phyloP scores from a whole-genome alignment of 306 rosid species.

The Luffa aegyptiaca region DNA sequence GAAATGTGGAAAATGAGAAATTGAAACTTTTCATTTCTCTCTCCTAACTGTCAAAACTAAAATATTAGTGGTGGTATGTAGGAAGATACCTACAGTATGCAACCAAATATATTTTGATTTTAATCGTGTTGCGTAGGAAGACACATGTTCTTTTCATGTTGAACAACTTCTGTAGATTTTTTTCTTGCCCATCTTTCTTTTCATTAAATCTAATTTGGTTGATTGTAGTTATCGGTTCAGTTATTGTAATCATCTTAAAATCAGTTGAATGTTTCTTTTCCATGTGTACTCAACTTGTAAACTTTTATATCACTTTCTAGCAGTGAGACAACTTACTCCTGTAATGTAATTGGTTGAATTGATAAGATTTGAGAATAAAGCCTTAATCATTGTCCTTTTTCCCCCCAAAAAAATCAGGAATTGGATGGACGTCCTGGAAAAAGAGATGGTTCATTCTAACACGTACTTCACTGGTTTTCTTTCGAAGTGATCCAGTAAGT shows the following conservation, averaged over 20 bases:
- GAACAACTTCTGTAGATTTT: not conserved
- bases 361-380: not conserved
- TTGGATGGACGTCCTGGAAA: conserved; percentile 99
- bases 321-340: not conserved
- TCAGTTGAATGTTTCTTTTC: too few species aligned
- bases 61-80: too few species aligned
- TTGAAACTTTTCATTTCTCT: too few species aligned
- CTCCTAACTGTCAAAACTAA: too few species aligned
- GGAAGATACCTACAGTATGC: too few species aligned
- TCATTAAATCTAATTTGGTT: not conserved
- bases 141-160: not conserved
- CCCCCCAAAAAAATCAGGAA: conserved; percentile 28
- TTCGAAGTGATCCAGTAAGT: conserved; percentile 99
- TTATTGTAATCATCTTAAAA: not conserved
- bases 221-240: not conserved
- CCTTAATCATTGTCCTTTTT: not conserved
- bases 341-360: not conserved
- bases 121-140: too few species aligned
- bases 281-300: not conserved
- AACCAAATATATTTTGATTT: too few species aligned
- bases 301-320: not conserved
- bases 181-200: not conserved
- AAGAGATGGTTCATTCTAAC: conserved; percentile 98
- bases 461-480: conserved; percentile 83
- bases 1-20: too few species aligned